Conservation (phyloP, 2,329 filamentous ascomycete genomes). For the Aspergillus unguis region DNA sequence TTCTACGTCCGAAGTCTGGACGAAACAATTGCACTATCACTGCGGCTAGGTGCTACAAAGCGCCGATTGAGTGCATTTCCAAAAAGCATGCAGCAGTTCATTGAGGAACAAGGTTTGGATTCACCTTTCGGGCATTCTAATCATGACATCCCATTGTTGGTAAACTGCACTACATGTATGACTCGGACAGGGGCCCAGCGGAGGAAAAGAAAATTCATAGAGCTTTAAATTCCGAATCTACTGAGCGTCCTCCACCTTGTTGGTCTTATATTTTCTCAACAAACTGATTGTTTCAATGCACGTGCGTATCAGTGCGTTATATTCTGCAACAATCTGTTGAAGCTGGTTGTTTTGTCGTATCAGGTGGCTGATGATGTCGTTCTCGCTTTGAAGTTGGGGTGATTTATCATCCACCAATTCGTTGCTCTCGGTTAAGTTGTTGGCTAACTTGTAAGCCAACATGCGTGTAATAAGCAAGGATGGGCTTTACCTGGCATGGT, state of each 20-base stretch:
- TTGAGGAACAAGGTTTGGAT: slow-evolving; percentile 13
- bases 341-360: neutral
- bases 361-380: neutral
- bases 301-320: neutral
- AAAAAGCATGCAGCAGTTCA: slow-evolving; percentile 16
- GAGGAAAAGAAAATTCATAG: slow-evolving; percentile 10
- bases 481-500: neutral
- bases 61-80: slow-evolving; percentile 15
- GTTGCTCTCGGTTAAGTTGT: neutral
- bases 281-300: neutral
- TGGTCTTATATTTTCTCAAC: neutral
- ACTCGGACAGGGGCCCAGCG: neutral
- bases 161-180: slow-evolving; percentile 3
- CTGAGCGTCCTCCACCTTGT: neutral
- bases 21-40: slow-evolving; percentile 11
- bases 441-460: neutral
- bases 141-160: neutral
- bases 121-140: slow-evolving; percentile 10
- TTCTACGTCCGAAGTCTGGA: slow-evolving; percentile 15
- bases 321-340: neutral
- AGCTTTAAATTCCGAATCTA: slow-evolving; percentile 3
- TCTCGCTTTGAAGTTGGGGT: neutral
- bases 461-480: neutral
- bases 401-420: neutral
- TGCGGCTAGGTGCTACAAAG: slow-evolving; percentile 6